Percentiles rank a stretch among this genome's conserved stretches.
phyloP scores from a whole-genome alignment of 768 basidiomycete species.

The Kwoniella mangroviensis region DNA sequence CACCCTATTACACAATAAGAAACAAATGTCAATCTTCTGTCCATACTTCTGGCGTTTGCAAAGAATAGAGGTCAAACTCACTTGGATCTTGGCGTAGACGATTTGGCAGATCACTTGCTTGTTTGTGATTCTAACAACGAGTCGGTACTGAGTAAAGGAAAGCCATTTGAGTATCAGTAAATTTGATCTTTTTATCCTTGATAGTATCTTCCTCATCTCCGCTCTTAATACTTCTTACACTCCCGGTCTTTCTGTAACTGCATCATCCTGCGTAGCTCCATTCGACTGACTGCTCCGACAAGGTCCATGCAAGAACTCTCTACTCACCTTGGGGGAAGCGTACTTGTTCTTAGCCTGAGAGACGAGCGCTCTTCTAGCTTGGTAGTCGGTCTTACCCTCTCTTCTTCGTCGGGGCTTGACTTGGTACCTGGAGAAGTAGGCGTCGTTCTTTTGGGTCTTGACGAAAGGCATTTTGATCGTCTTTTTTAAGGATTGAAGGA shows the following conservation, averaged over 20 bases:
- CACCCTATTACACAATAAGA: constrained; percentile 62
- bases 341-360: constrained; percentile 99
- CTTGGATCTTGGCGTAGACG: constrained; percentile 91
- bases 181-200: background rate
- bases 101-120: constrained; percentile 87
- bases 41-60: too few relatives aligned
- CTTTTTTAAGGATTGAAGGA: constrained; percentile 38
- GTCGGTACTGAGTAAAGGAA: constrained; percentile 56
- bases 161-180: background rate
- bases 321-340: constrained; percentile 94
- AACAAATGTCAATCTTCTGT: background rate
- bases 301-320: too few relatives aligned
- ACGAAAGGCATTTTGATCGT: constrained; percentile 76
- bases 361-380: constrained; percentile 94
- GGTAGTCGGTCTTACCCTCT: constrained; percentile 99
- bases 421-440: constrained; percentile 84
- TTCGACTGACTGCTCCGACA: too few relatives aligned
- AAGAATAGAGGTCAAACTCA: constrained; percentile 4
- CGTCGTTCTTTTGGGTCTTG: constrained; percentile 93
- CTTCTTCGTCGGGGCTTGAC: constrained; percentile 97
- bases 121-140: constrained; percentile 99
- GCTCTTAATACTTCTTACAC: too few relatives aligned
- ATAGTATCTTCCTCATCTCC: too few relatives aligned
- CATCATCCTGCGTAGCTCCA: too few relatives aligned
- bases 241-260: too few relatives aligned